These are phyloP conservation scores for Verticillium nonalfalfae DNA, from an alignment of 2,329 filamentous ascomycete genomes.

Conservation along the genomic window DNA sequence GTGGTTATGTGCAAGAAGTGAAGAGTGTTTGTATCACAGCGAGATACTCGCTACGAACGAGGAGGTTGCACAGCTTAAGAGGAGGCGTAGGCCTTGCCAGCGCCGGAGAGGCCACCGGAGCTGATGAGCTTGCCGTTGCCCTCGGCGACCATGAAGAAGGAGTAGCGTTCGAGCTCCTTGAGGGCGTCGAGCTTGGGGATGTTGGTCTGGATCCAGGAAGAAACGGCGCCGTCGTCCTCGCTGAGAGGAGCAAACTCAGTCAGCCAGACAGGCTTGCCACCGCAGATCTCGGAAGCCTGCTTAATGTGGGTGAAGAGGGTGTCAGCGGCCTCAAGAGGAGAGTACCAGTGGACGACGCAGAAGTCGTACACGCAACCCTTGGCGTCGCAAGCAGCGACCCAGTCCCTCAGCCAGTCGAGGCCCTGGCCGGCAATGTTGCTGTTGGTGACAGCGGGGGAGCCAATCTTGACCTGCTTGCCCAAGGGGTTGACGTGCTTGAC, in stretches of 20 bases:
- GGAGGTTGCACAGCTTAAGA: background rate
- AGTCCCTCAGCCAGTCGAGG: conserved; percentile 48
- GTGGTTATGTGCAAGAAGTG: conserved; percentile 28
- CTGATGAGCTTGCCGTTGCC: conserved; percentile 35
- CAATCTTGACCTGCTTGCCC: conserved; percentile 44
- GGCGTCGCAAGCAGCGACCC: conserved; percentile 42
- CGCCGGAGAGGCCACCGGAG: conserved; percentile 31
- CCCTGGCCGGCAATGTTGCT: conserved; percentile 42
- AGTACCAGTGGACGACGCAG: conserved; percentile 61
- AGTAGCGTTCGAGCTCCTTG: conserved; percentile 47
- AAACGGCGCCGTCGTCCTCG: conserved; percentile 21
- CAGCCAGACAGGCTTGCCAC: conserved; percentile 50
- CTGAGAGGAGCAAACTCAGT: conserved; percentile 57
- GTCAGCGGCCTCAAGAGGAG: conserved; percentile 34
- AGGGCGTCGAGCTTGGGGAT: conserved; percentile 41
- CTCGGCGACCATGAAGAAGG: conserved; percentile 47
- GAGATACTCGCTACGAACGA: background rate
- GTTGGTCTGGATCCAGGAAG: conserved; percentile 41
- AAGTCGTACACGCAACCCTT: conserved; percentile 50
- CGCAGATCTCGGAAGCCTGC: conserved; percentile 36
- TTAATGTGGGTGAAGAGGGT: conserved; percentile 50
- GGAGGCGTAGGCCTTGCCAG: conserved; percentile 44
- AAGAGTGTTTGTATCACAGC: conserved; percentile 9
- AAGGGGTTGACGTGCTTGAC: conserved; percentile 50
- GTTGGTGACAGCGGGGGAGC: conserved; percentile 58